Conservation (phyloP, 768 basidiomycete species). For the Boletus sp. region DNA sequence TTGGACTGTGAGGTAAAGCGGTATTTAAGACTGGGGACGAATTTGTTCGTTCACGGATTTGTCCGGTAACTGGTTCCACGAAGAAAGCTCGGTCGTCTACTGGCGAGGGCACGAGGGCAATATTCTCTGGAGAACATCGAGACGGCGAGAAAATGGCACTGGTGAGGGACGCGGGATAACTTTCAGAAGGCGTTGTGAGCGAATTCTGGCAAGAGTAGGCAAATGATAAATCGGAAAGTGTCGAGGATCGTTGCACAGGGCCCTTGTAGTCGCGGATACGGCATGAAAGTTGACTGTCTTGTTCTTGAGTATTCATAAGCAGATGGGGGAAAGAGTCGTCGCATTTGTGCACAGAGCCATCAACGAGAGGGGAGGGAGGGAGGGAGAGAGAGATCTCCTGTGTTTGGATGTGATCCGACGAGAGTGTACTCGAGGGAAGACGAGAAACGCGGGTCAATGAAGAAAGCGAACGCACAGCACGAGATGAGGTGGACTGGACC, state of each 20-base stretch:
- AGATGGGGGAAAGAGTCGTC: constrained; percentile 6
- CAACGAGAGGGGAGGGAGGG: constrained; percentile 18
- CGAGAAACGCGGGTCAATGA: constrained; percentile 30
- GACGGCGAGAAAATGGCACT: constrained; percentile 16
- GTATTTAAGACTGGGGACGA: background rate
- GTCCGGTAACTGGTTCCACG: background rate
- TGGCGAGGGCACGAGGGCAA: constrained; percentile 25
- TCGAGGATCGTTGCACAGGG: constrained; percentile 26
- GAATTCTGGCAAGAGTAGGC: constrained; percentile 24
- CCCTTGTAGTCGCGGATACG: constrained; percentile 23
- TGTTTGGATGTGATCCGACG: constrained; percentile 26
- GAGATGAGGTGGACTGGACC: constrained; percentile 22
- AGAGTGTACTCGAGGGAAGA: constrained; percentile 31
- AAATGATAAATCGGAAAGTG: constrained; percentile 29
- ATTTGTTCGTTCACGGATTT: background rate
- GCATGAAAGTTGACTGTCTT: constrained; percentile 12
- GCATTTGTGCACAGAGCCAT: constrained; percentile 4
- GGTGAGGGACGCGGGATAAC: constrained; percentile 20
- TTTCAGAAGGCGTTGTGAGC: constrained; percentile 20
- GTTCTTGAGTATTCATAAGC: constrained; percentile 1
- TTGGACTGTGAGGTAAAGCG: constrained; percentile 3
- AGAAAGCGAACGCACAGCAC: constrained; percentile 24
- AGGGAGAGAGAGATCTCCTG: constrained; percentile 24
- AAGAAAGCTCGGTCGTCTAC: constrained; percentile 5
- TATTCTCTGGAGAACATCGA: constrained; percentile 20